phyloP scores from a whole-genome alignment of 441 rosid genomes.

The Eutrema salsugineum region DNA sequence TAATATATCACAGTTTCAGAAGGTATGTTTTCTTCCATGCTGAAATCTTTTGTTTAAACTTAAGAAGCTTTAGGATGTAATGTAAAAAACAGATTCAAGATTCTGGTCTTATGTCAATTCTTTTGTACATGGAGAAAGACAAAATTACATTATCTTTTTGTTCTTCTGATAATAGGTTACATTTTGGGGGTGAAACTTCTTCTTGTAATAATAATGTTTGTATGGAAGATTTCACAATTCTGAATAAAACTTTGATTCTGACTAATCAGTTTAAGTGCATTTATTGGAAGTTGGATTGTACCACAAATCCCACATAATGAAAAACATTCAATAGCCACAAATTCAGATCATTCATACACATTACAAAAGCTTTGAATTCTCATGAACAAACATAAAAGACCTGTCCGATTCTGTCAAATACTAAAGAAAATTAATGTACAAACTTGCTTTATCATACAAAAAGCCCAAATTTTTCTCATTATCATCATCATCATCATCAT shows the following conservation, averaged over 20 bases:
- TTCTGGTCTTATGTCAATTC: slow-evolving; percentile 8
- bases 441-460: slow-evolving; percentile 15
- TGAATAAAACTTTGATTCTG: not conserved
- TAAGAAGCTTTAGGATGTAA: not conserved
- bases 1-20: not conserved
- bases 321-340: not conserved
- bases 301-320: not conserved
- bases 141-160: not conserved
- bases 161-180: not conserved
- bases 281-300: not conserved
- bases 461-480: not conserved
- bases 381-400: not conserved
- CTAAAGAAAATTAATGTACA: not conserved
- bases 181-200: not conserved
- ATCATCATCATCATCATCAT: not conserved
- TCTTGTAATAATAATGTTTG: not conserved
- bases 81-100: not conserved
- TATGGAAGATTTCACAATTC: not conserved
- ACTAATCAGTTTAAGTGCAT: not conserved
- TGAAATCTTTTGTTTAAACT: not conserved
- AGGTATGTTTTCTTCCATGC: not conserved
- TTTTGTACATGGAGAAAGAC: slow-evolving; percentile 3
- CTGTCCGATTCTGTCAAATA: not conserved
- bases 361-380: not conserved
- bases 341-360: not conserved